Percentiles rank a stretch among this genome's conserved stretches.
Conservation (phyloP, 164 flowering plant species). For the Cinnamomum chago region DNA sequence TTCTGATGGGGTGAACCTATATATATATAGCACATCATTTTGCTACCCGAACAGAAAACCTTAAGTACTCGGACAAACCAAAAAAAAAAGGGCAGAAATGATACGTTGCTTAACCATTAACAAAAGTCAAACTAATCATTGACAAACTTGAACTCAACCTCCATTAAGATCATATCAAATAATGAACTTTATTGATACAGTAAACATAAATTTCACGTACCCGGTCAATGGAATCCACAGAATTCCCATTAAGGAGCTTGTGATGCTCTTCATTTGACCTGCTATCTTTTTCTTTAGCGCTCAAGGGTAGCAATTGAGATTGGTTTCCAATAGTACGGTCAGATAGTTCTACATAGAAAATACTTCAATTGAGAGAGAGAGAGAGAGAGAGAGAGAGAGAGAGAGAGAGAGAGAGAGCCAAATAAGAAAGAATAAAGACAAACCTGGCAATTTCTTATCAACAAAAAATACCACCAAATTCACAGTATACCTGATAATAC, state of each 20-base stretch:
- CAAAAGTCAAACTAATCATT: too few relatives aligned
- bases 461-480: constrained; percentile 83
- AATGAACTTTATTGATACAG: too few relatives aligned
- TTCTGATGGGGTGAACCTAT: too few relatives aligned
- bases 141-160: too few relatives aligned
- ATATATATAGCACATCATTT: too few relatives aligned
- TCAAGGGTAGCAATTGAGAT: constrained; percentile 55
- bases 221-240: constrained; percentile 71
- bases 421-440: background rate
- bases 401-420: background rate
- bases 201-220: constrained; percentile 25
- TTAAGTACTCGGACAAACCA: too few relatives aligned
- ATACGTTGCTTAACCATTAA: too few relatives aligned
- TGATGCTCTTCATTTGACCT: constrained; percentile 68
- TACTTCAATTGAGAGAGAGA: background rate
- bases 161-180: too few relatives aligned
- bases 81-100: too few relatives aligned
- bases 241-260: constrained; percentile 82
- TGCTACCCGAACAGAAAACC: too few relatives aligned
- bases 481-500: constrained; percentile 74
- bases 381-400: background rate
- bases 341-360: constrained; percentile 58
- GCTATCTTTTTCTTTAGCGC: constrained; percentile 61
- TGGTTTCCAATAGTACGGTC: constrained; percentile 53
- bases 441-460: constrained; percentile 78